phyloP scores from a whole-genome alignment of 495 filamentous ascomycete species.

The Monascus purpureus region DNA sequence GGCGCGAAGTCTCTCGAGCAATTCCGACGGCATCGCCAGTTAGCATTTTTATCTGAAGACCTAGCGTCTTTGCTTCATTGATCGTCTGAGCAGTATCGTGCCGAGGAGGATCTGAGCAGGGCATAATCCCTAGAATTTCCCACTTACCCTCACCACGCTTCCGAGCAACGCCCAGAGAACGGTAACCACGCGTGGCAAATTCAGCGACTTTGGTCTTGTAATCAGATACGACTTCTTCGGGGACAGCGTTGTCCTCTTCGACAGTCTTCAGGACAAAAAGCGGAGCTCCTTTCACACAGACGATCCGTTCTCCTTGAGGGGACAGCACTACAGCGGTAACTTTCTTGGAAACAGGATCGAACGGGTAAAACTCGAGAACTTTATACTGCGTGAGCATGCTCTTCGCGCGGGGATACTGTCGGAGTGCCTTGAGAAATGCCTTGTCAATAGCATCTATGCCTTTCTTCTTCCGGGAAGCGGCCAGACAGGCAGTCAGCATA shows the following conservation, averaged over 20 bases:
- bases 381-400: constrained; percentile 59
- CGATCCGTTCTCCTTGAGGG: constrained; percentile 63
- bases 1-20: constrained; percentile 78
- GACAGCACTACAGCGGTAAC: constrained; percentile 74
- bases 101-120: constrained; percentile 81
- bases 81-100: constrained; percentile 85
- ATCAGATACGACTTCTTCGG: constrained; percentile 55
- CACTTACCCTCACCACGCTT: constrained; percentile 62
- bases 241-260: constrained; percentile 63
- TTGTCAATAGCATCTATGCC: constrained; percentile 93
- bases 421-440: constrained; percentile 75
- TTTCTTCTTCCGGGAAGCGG: constrained; percentile 86
- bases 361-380: constrained; percentile 70
- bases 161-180: constrained; percentile 81
- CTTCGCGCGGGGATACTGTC: constrained; percentile 68
- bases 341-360: constrained; percentile 92
- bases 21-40: constrained; percentile 93
- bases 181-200: constrained; percentile 83
- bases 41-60: constrained; percentile 90
- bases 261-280: constrained; percentile 72
- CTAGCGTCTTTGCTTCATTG: constrained; percentile 74
- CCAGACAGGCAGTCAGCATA: constrained; percentile 83
- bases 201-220: constrained; percentile 87
- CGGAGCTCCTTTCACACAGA: constrained; percentile 85
- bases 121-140: constrained; percentile 92